Base-by-base conservation (phyloP, 441 rosid species). In the Mallotus repandus region DNA sequence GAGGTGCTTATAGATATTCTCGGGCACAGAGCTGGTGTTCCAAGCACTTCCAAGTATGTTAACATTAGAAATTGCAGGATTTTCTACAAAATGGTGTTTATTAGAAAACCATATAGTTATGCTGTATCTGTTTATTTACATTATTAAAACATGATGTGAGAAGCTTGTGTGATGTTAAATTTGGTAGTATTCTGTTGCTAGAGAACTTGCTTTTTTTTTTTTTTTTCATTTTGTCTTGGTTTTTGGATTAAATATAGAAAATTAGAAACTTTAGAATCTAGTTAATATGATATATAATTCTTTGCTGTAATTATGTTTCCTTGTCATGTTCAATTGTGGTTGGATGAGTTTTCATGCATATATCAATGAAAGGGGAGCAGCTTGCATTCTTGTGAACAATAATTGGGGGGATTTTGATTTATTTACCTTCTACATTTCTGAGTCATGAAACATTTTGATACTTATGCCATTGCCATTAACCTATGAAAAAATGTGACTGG, bases 1-100 rank as follows among this genome's bases (percentile, higher is more conserved):
- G 96, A 94, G 86, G 98, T 89, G 84, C 98, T 96, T 78, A 81
- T 92, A 69, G 81, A 77, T 78, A 81, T 92, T 80, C 92, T 94
- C 80, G 94, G 93, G 74, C 87, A 81, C 72, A 87, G 98, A 83
- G 89, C 90, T 84, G 91, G 90, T 54, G 81, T 88, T 85, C 79
- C 91, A 74, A 91, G 99, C 83, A 91, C 98, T 80, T 86, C 79
- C 79, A 91, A 85, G 99, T 96, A 68, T 58, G 80, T 71, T 12
- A 35, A 5, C 14, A 3, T 32, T 18, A 14, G 6, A 45, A n/a
- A 29, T 7, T 53, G 11, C 22, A 19, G 16, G 58, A 46, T 63
- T 41, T 46, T 16, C 5, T 4, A 12, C 15, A 45, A 43, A 43
- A 41, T 45, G 49, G 29, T 9, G 29, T 7, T 18, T 19, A 22